Evolutionary conservation across 2,329 filamentous ascomycete species (phyloP), one percentile per base, ranked within the genome.

Genomic region (Fusarium citri): DNA sequence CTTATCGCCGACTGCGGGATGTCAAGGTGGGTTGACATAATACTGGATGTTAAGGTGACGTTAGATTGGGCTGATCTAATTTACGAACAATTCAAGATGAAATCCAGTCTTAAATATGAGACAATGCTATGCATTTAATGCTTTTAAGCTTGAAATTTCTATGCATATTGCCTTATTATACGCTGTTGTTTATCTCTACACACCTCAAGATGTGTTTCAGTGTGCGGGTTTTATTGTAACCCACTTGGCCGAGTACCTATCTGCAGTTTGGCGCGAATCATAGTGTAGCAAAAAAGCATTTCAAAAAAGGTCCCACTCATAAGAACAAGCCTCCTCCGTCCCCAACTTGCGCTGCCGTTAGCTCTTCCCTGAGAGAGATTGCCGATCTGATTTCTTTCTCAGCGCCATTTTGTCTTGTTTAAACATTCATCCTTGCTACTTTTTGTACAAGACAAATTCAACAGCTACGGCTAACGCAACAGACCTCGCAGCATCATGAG

Each of bases 401-500:
- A 59, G 57, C 26, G 49, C 26, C 30, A 25, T 8, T 40, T 53
- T 66, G 5, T 26, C 18, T 22, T 23, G 25, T 55, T 42, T 20
- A 16, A 41, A 30, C 12, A 20, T 31, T 23, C 40, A 42, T 53
- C 22, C 8, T 22, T 53, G n/a, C 23, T 48, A 30, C 43, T 16
- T 45, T 22, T 31, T 37, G 14, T 22, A 31, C 51, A 37, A 49
- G 49, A 37, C 50, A 55, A 55, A 53, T 9, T 11, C 23, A 26
- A 40, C 6, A 42, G 55, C 59, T 63, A 55, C 68, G 58, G 60
- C 59, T 56, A 53, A 67, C 55, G 56, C 28, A 47, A 66, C 63
- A 55, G 50, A 53, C 59, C 63, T 61, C 69, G 61, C 69, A 70
- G 62, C 76, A 82, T 71, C 80, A 87, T 86, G 85, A 82, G 78